phyloP scores from a whole-genome alignment of 78 protist species.

The Cyanophora paradoxa region DNA sequence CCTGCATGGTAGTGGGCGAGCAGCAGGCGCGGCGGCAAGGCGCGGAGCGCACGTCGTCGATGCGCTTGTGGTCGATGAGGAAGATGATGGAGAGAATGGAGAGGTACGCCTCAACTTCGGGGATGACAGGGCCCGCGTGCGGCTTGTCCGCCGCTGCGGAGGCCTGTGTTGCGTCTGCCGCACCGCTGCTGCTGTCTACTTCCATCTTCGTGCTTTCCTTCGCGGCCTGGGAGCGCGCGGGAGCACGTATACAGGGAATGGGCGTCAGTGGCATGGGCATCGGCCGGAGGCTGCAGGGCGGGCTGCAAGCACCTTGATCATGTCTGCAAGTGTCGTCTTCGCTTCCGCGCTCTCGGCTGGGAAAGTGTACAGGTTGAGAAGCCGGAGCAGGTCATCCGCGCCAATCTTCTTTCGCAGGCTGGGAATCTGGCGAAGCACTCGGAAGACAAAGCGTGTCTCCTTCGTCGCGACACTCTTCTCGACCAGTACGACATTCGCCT shows the following conservation, averaged over 20 bases:
- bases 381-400: neutral
- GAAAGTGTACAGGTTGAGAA: neutral
- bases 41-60: neutral
- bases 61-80: slow-evolving; percentile 54
- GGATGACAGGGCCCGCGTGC: slow-evolving; percentile 4
- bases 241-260: neutral
- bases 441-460: slow-evolving; percentile 44
- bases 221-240: neutral
- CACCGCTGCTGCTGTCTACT: neutral
- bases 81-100: slow-evolving; percentile 48
- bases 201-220: neutral
- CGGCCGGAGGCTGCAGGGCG: neutral
- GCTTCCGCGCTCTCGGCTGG: too few relatives aligned
- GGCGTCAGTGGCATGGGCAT: neutral
- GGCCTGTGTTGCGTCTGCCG: neutral
- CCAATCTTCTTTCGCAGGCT: neutral
- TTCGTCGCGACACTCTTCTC: slow-evolving; percentile 33
- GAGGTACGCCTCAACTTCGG: slow-evolving; percentile 66
- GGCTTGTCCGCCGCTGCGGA: neutral
- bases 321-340: too few relatives aligned
- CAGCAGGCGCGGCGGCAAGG: neutral
- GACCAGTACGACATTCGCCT: slow-evolving; percentile 28
- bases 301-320: neutral
- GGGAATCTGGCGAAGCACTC: slow-evolving; percentile 43
- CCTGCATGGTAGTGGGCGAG: neutral